Evolutionary conservation across 176 grass and related monocot species (phyloP).

Genomic region (Pontederia crassipes): DNA sequence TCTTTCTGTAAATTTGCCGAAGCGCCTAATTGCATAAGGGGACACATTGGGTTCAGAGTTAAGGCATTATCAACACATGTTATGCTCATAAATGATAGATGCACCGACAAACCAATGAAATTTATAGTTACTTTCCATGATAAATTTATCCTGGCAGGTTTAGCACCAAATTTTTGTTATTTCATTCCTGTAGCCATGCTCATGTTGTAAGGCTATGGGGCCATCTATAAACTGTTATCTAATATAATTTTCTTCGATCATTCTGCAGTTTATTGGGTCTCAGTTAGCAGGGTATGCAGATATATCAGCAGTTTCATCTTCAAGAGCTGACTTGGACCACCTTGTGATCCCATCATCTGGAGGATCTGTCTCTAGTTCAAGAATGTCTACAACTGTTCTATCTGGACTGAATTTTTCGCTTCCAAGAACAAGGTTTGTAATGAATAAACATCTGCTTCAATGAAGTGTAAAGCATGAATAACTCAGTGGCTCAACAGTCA

Average conservation of each 20-base stretch:
- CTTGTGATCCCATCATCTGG: not conserved
- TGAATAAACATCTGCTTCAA: not conserved
- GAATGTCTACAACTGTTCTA: conserved; percentile 25
- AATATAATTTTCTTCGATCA: conserved; percentile 4
- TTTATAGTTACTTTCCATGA: no score
- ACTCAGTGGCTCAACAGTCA: not conserved
- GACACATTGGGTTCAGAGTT: no score
- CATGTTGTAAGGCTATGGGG: no score
- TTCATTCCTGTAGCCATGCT: no score
- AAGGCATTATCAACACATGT: no score
- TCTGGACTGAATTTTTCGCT: conserved; percentile 46
- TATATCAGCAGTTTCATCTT: conserved; percentile 20
- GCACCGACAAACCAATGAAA: no score
- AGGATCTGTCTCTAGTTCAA: not conserved
- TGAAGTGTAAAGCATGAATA: not conserved
- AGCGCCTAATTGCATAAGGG: no score
- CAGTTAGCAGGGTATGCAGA: conserved; percentile 23
- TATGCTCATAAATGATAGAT: no score
- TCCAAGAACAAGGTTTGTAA: conserved; percentile 55
- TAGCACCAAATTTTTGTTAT: no score
- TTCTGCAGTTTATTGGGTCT: conserved; percentile 32
- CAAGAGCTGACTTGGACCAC: conserved; percentile 22
- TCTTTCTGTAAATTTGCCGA: no score
- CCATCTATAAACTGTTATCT: not conserved
- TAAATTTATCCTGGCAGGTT: no score